Evolutionary conservation across 305 asterid species (phyloP), one percentile per base, ranked within the genome.

Genomic region (Fraxinus paxiana): DNA sequence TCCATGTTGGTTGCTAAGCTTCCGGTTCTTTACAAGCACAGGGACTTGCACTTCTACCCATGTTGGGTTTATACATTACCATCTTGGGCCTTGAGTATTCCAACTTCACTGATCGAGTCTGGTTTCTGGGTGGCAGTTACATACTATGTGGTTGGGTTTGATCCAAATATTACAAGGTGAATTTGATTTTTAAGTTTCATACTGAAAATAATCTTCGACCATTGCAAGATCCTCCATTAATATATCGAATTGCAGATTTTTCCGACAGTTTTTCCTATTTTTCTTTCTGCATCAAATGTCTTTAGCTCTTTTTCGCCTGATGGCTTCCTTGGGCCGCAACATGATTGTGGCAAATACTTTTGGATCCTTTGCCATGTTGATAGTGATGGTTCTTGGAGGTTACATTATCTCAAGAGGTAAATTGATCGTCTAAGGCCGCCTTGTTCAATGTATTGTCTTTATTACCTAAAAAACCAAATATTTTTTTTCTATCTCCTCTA

Each of bases 331-430:
- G 88, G 98, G 98, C 30, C 94, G 97, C 76, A 95, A 85, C 83
- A 95, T 95, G 98, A 91, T 95, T 38, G 98, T 93, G 85, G 94
- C 98, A 80, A 93, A 93, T 87, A 94, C 99, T 79, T 93, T 94
- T 86, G 99, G 99, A 86, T 91, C 97, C 48, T 95, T 95, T 81
- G 96, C 97, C 15, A 92, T 95, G 98, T 85, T 94, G 86, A 90
- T 95, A 88, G 92, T 94, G 84, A 92, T 94, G 97, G 94, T 87
- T 82, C 96, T 95, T 67, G 98, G 99, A 51, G 99, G 98, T 81
- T 95, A 90, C 86, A 90, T 95, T 82, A 89, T 94, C 87, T 92
- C 99, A 79, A 91, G 97, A 94, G 97, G 99, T 95, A 88, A 86
- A n/a, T n/a, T 46, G 9, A 69, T 69, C 43, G 35, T 82, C 59